Conservation (phyloP, 306 rosid species). For the Prunus mume region DNA sequence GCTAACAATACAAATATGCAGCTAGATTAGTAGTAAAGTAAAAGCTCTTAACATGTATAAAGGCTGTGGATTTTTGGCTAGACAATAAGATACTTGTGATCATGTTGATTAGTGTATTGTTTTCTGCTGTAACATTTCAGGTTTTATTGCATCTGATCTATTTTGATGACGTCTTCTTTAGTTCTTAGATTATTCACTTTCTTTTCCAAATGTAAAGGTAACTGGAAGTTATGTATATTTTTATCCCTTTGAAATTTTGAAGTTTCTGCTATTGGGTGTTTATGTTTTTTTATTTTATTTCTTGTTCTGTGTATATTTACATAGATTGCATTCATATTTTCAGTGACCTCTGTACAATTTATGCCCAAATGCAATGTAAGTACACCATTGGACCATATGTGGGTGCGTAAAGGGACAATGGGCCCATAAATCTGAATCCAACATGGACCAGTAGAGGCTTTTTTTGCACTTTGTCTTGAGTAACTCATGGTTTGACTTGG, state of each 20-base stretch:
- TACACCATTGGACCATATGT: no score
- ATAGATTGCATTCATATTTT: background rate
- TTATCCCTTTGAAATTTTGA: background rate
- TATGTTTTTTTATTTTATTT: background rate
- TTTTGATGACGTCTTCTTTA: background rate
- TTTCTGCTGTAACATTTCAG: background rate
- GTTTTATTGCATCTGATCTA: conserved; percentile 2
- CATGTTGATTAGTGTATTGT: background rate
- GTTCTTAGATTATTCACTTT: background rate
- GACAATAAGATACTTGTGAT: background rate
- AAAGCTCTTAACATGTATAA: background rate
- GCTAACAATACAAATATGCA: background rate
- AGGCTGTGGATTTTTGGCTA: conserved; percentile 1
- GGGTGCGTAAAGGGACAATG: background rate
- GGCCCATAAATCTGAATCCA: conserved; percentile 13
- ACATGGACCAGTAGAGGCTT: background rate
- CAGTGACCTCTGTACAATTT: no score
- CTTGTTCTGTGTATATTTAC: background rate
- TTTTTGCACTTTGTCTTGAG: background rate
- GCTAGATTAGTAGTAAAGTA: background rate
- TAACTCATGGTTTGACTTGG: background rate
- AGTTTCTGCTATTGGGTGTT: background rate
- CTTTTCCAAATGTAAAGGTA: background rate
- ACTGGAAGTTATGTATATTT: background rate
- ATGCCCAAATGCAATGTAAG: no score